phyloP scores from a whole-genome alignment of 2,329 filamentous ascomycete species.

The Plectosphaerella sp. region DNA sequence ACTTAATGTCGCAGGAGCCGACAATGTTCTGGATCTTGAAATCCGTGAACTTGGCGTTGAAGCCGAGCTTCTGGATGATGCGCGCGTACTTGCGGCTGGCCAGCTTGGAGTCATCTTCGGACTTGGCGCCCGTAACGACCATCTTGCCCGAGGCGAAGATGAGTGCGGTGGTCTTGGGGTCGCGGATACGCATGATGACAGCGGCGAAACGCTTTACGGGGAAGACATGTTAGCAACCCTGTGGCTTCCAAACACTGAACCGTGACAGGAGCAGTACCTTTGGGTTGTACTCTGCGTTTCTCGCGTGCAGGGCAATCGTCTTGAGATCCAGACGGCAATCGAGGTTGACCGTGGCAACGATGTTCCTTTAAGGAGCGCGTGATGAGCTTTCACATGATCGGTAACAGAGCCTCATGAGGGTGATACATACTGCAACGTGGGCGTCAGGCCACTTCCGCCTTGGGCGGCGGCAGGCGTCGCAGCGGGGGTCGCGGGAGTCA shows the following conservation, averaged over 20 bases:
- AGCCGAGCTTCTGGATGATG: constrained; percentile 99
- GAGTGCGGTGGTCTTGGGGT: constrained; percentile 95
- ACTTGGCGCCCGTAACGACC: constrained; percentile 98
- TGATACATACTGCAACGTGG: constrained; percentile 92
- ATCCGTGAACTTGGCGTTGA: constrained; percentile 99
- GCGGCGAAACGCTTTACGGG: constrained; percentile 82
- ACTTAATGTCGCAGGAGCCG: constrained; percentile 98
- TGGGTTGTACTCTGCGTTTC: constrained; percentile 98
- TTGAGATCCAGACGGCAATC: constrained; percentile 97
- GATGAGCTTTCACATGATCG: constrained; percentile 48
- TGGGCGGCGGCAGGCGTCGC: constrained; percentile 82
- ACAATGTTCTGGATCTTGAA: constrained; percentile 99
- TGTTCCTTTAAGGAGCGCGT: constrained; percentile 68
- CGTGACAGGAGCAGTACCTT: constrained; percentile 60
- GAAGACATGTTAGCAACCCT: constrained; percentile 23
- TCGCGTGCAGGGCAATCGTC: constrained; percentile 96
- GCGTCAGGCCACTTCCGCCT: constrained; percentile 84
- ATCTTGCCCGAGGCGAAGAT: constrained; percentile 99
- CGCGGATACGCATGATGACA: constrained; percentile 99
- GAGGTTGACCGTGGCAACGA: constrained; percentile 97
- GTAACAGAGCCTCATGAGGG: constrained; percentile 26
- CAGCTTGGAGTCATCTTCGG: constrained; percentile 95
- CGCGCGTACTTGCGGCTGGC: constrained; percentile 96
- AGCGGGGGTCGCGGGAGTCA: constrained; percentile 85
- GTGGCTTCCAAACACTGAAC: constrained; percentile 1